Evolutionary conservation across 345 rosid genomes (phyloP).

Genomic region (Ceriops tagal): DNA sequence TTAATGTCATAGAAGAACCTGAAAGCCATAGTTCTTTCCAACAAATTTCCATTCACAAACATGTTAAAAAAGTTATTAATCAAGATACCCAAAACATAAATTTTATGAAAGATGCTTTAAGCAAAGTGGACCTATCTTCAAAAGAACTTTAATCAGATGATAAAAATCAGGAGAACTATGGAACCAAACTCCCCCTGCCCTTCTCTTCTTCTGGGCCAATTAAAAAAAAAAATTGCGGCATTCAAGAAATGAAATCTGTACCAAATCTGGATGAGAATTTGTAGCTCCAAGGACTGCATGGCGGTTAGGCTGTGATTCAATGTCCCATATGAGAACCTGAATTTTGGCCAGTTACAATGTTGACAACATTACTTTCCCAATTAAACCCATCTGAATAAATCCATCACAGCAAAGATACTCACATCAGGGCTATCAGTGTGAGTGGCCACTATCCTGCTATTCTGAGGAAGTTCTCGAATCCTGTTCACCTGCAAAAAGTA

Average conservation of each 20-base stretch:
- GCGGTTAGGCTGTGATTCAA: slow-evolving; percentile 97
- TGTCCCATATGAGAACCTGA: slow-evolving; percentile 98
- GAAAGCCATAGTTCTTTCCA: too few species aligned
- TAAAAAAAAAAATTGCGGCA: background rate
- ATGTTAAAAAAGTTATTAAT: too few species aligned
- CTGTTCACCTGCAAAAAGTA: slow-evolving; percentile 75
- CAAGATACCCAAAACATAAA: too few species aligned
- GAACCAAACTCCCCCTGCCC: too few species aligned
- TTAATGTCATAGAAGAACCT: background rate
- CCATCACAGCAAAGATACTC: slow-evolving; percentile 15
- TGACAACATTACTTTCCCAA: background rate
- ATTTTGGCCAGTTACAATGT: slow-evolving; percentile 19
- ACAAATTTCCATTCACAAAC: too few species aligned
- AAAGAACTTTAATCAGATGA: too few species aligned
- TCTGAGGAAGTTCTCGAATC: slow-evolving; percentile 95
- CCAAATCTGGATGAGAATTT: slow-evolving; percentile 95
- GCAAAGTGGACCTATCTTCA: too few species aligned
- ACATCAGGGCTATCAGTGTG: slow-evolving; percentile 99
- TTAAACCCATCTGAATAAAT: background rate
- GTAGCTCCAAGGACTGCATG: slow-evolving; percentile 98
- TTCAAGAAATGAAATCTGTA: slow-evolving; percentile 18
- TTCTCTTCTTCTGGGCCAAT: background rate
- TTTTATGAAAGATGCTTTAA: too few species aligned
- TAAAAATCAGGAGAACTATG: too few species aligned
- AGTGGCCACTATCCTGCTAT: slow-evolving; percentile 90